Evolutionary conservation across 2,329 filamentous ascomycete genomes (phyloP).

Genomic region (Emergomyces orientalis): DNA sequence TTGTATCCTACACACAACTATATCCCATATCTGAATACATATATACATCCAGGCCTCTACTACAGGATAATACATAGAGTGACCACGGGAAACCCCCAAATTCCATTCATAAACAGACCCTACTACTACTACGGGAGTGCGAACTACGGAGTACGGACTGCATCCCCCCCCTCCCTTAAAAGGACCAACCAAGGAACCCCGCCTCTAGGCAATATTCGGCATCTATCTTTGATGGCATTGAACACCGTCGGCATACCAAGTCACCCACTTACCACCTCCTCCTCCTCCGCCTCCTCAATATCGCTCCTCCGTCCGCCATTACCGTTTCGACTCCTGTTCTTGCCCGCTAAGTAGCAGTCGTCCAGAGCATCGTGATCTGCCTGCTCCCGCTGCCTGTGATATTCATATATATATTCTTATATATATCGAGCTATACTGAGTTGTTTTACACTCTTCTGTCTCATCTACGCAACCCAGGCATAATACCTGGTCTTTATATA

Average conservation of each 20-base stretch:
- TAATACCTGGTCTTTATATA: background rate
- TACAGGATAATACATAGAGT: background rate
- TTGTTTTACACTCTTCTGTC: background rate
- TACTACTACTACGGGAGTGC: too few species aligned
- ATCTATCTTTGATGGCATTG: conserved; percentile 8
- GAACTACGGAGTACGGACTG: too few species aligned
- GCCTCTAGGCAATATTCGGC: background rate
- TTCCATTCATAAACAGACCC: background rate
- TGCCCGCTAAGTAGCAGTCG: background rate
- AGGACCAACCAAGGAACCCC: background rate
- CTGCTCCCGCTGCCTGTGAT: background rate
- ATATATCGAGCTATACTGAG: background rate
- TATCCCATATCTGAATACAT: background rate
- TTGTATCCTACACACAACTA: background rate
- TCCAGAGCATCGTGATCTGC: background rate
- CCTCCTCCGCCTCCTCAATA: background rate
- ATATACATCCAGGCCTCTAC: background rate
- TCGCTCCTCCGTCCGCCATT: background rate
- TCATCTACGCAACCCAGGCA: background rate
- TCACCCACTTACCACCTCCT: conserved; percentile 1
- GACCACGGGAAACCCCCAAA: background rate
- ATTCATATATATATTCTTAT: background rate
- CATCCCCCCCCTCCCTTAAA: too few species aligned
- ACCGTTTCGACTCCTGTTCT: background rate
- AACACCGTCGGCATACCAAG: background rate